Evolutionary conservation across 208 protist species (phyloP).

Genomic region (Acanthamoeba castellanii): DNA sequence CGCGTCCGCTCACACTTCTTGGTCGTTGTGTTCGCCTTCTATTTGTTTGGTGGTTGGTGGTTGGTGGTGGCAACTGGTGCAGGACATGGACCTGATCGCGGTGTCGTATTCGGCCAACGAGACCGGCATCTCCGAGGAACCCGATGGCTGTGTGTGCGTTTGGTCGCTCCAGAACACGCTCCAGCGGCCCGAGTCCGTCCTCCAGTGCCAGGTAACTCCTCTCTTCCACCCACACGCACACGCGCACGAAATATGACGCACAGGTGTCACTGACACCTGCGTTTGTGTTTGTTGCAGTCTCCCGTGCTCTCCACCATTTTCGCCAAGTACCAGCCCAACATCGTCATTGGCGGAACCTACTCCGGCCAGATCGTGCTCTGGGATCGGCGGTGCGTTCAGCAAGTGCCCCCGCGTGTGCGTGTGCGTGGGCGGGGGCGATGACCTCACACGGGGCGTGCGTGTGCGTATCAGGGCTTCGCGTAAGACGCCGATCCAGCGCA

Average conservation of each 20-base stretch:
- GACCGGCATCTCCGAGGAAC: conserved; percentile 74
- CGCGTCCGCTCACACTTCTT: background rate
- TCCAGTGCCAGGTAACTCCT: conserved; percentile 74
- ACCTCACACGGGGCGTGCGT: too few species aligned
- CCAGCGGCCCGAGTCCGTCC: conserved; percentile 84
- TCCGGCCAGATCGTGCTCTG: conserved; percentile 87
- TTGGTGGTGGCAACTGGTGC: background rate
- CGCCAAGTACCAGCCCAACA: conserved; percentile 81
- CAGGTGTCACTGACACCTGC: too few species aligned
- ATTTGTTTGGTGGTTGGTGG: background rate
- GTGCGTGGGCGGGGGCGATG: too few species aligned
- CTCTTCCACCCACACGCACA: too few species aligned
- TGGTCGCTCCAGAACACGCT: conserved; percentile 82
- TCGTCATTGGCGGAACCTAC: conserved; percentile 87
- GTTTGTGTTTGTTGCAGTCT: conserved; percentile 48
- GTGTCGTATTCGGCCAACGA: conserved; percentile 81
- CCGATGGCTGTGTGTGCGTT: conserved; percentile 82
- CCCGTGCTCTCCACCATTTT: conserved; percentile 82
- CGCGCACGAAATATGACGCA: too few species aligned
- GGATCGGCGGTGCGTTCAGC: conserved; percentile 78
- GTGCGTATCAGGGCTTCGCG: background rate
- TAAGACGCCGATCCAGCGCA: conserved; percentile 82
- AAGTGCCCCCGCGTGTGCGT: background rate
- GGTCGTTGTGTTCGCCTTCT: background rate
- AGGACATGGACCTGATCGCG: conserved; percentile 83